These are phyloP conservation scores for Aureobasidium subglaciale DNA, from an alignment of 2,329 filamentous ascomycete species.

Conservation along the genomic window DNA sequence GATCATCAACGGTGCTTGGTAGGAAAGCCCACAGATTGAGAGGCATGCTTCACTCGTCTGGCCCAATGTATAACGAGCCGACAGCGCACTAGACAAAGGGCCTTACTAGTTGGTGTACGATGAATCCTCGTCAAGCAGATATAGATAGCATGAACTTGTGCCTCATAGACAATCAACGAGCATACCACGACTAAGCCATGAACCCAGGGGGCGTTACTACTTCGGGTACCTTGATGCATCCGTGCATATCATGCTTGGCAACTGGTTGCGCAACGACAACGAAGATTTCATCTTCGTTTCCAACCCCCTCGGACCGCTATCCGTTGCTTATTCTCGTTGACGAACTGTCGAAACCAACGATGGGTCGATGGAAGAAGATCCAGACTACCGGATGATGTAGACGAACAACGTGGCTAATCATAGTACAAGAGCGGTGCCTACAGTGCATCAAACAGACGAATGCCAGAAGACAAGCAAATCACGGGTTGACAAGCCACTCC, in stretches of 20 bases:
- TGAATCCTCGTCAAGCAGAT: too few relatives aligned
- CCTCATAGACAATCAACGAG: too few relatives aligned
- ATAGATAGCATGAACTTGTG: too few relatives aligned
- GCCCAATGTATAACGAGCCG: too few relatives aligned
- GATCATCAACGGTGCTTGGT: not conserved
- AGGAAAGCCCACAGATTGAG: not conserved
- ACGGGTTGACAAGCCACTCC: slow-evolving; percentile 1
- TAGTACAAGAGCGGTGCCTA: not conserved
- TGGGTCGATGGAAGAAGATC: not conserved
- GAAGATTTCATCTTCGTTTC: not conserved
- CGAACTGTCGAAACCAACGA: not conserved
- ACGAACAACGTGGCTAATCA: not conserved
- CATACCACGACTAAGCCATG: not conserved
- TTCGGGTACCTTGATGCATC: not conserved
- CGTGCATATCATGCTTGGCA: not conserved
- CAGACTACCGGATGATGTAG: not conserved
- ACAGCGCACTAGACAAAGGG: too few relatives aligned
- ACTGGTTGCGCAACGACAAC: not conserved
- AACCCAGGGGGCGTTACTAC: not conserved
- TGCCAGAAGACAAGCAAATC: not conserved
- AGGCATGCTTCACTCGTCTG: not conserved
- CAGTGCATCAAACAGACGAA: not conserved
- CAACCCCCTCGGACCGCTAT: not conserved
- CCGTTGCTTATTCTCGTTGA: not conserved
- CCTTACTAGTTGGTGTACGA: too few relatives aligned